A percentile compares a stretch with the other conserved stretches of the same genome.
These are phyloP conservation scores for Cichorium intybus DNA, from an alignment of 140 eudicot genomes.

Conservation along the genomic window DNA sequence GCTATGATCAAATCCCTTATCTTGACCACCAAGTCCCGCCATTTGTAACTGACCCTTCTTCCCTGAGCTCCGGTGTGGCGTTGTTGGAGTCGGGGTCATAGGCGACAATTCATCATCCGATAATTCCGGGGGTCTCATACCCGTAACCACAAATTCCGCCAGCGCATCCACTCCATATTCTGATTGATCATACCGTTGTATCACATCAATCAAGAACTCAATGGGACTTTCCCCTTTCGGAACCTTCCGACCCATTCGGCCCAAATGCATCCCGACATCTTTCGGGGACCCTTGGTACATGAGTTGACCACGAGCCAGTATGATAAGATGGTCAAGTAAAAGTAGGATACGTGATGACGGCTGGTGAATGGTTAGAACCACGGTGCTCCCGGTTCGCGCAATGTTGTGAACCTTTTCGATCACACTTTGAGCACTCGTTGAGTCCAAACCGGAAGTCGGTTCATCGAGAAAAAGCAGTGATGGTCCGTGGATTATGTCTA, in stretches of 20 bases:
- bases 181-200: conserved; percentile 66
- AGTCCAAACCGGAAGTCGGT: conserved; percentile 79
- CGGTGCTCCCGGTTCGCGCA: conserved; percentile 76
- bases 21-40: conserved; percentile 16
- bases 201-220: conserved; percentile 68
- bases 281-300: conserved; percentile 83
- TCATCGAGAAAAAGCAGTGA: conserved; percentile 68
- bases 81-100: conserved; percentile 33
- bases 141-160: conserved; percentile 61
- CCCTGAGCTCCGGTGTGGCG: conserved; percentile 21
- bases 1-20: conserved; percentile 52
- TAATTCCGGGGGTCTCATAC: conserved; percentile 56
- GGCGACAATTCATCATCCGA: conserved; percentile 33
- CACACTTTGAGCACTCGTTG: conserved; percentile 68
- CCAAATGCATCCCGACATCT: conserved; percentile 52
- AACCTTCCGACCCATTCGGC: conserved; percentile 47
- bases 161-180: conserved; percentile 61
- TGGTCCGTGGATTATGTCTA: conserved; percentile 72
- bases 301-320: conserved; percentile 70
- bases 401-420: conserved; percentile 70
- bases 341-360: conserved; percentile 61
- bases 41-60: conserved; percentile 40
- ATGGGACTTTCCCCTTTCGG: conserved; percentile 70
- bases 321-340: conserved; percentile 59
- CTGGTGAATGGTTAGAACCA: conserved; percentile 72